Base-by-base conservation (phyloP, 257 asterid genomes). In the Orobanche coerulescens region DNA sequence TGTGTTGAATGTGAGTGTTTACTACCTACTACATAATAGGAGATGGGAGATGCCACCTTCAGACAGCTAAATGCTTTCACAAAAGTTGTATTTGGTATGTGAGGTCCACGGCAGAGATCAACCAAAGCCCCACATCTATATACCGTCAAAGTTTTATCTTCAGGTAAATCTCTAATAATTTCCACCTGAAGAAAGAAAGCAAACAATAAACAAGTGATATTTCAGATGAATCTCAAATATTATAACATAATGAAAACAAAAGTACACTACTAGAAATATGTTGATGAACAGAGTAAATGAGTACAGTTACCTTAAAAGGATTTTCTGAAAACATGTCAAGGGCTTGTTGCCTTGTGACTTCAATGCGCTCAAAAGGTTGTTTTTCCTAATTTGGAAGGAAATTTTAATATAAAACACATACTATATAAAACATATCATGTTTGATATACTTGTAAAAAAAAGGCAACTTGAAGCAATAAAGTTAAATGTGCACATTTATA, bases 21-120 rank as follows among this genome's bases (percentile, higher is more conserved):
- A 37, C 30, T 51, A 39, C 28, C 9, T 23, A 4, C 3, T n/a
- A n/a, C n/a, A n/a, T n/a, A n/a, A n/a, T n/a, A n/a, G n/a, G n/a
- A n/a, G 50, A 50, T 9, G 52, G 30, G 22, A 34, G 26, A 71
- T 62, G 76, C 70, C 60, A 92, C 98, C 95, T 92, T 85, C 76
- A 84, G 69, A 73, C 98, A 92, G 61, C 83, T 66, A 72, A 92
- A 79, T 43, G 98, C 96, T 76, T 92, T 92, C 71, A 85, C 96
- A 67, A 88, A 85, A 58, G 96, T 81, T 46, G 96, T 88, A 70
- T 79, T 91, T 43, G 98, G 98, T 68, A 92, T 88, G 70, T 92
- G 98, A 3, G 98, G 98, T 50, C 98, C 98, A 69, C 96, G 93
- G 50, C 98, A 88, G 49, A 88, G 83, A 80, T 92, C 96, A 61